phyloP scores from a whole-genome alignment of 305 asterid genomes.

The Fraxinus velutina region DNA sequence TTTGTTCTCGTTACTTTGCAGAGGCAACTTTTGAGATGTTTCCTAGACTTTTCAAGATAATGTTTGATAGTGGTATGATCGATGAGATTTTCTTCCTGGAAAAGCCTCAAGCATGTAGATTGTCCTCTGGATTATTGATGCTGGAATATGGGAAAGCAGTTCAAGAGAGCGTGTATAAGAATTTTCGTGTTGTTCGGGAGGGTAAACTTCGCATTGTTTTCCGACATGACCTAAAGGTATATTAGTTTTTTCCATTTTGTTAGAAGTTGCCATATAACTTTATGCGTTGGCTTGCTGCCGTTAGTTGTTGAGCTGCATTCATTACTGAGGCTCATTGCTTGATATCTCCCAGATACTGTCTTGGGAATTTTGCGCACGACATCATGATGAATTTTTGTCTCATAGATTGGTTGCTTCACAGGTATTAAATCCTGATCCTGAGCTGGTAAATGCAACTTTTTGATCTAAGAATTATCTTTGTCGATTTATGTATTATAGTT shows the following conservation, averaged over 20 bases:
- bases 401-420: slow-evolving; percentile 42
- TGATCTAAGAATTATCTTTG: not conserved
- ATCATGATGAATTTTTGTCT: slow-evolving; percentile 49
- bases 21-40: slow-evolving; percentile 51
- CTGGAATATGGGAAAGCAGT: slow-evolving; percentile 48
- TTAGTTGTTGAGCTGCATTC: not conserved
- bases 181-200: slow-evolving; percentile 48
- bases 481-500: not conserved
- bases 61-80: slow-evolving; percentile 45
- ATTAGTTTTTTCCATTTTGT: not conserved
- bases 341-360: slow-evolving; percentile 45
- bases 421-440: slow-evolving; percentile 35
- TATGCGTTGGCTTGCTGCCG: not conserved
- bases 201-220: slow-evolving; percentile 63
- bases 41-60: slow-evolving; percentile 53
- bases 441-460: slow-evolving; percentile 8
- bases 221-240: slow-evolving; percentile 61
- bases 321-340: not conserved
- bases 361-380: slow-evolving; percentile 58
- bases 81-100: slow-evolving; percentile 54
- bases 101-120: slow-evolving; percentile 36
- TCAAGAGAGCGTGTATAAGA: slow-evolving; percentile 46
- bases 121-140: slow-evolving; percentile 34
- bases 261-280: not conserved
- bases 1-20: slow-evolving; percentile 24